These are phyloP conservation scores for Zea luxurians DNA, from an alignment of 176 grass and related monocot species.

Conservation along the genomic window DNA sequence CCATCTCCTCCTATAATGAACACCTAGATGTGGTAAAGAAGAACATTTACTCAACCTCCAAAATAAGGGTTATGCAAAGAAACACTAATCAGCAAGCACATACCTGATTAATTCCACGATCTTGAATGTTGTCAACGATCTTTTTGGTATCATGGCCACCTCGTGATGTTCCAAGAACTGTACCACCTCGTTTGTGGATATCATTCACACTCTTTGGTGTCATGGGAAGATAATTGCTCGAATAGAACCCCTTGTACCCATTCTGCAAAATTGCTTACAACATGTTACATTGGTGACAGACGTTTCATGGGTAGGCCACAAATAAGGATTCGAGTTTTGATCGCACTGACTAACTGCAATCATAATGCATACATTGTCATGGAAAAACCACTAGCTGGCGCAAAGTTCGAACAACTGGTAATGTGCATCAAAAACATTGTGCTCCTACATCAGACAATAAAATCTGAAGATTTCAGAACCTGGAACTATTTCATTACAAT, in stretches of 20 bases:
- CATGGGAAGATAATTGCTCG: slow-evolving; percentile 79
- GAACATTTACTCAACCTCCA: slow-evolving; percentile 14
- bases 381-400: slow-evolving; percentile 25
- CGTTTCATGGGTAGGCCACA: not conserved
- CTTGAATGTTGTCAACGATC: slow-evolving; percentile 95
- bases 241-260: slow-evolving; percentile 98
- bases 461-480: not conserved
- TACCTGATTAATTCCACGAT: slow-evolving; percentile 98
- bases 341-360: not conserved
- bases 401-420: slow-evolving; percentile 16
- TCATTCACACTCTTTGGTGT: slow-evolving; percentile 94
- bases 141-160: slow-evolving; percentile 94
- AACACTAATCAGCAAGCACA: slow-evolving; percentile 4
- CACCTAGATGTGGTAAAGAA: slow-evolving; percentile 51
- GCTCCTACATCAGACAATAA: not conserved
- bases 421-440: not conserved
- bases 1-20: slow-evolving; percentile 97
- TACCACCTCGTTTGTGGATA: slow-evolving; percentile 92
- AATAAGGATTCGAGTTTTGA: slow-evolving; percentile 4
- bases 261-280: slow-evolving; percentile 46
- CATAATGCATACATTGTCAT: slow-evolving; percentile 5
- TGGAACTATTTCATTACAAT: slow-evolving; percentile 11
- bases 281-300: slow-evolving; percentile 23
- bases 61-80: slow-evolving; percentile 8
- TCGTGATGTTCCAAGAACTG: slow-evolving; percentile 87